Base-by-base conservation (phyloP, 1,284 basidiomycete species). In the Rhodotorula sp. region DNA sequence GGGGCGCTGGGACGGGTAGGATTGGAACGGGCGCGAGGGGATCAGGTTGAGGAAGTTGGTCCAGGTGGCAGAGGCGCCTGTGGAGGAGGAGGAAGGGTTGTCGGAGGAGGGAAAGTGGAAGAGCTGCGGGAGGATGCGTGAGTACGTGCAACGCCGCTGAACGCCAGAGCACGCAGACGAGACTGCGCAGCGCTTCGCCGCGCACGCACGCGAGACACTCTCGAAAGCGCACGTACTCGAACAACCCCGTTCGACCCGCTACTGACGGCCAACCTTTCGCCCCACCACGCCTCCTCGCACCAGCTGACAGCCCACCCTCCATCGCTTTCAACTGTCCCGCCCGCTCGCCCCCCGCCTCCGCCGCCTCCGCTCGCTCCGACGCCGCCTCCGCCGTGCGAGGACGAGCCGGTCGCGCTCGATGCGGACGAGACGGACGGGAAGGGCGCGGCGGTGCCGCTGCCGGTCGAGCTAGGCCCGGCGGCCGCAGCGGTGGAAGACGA, bases 251-350 rank as follows among this genome's bases (percentile, higher is more conserved):
- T 87, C 3, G 87, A 85, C 2, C 93, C 93, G 64, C 87, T 87
- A 3, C 88, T 87, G 0, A 88, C 88, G 19, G 91, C 92, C 56
- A 97, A 83, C 41, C 95, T 80, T 79, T 93, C 91, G 1, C 94
- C 93, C 92, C 93, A 95, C 82, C 93, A 95, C 71, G 87, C 85
- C 77, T 97, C 94, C 78, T 92, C 91, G 81, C 93, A 97, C 93
- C 93, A 97, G 27, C 90, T 90, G 57, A 97, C 81, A 71, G 89
- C 90, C 92, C 93, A 97, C 0, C 91, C 94, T 14, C 93, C 93
- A 71, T 92, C 89, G 1, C 91, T 91, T 80, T 82, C 80, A 57
- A 75, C 46, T 34, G 73, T 64, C 21, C 70, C 67, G 45, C 64
- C 66, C 55, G 65, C 34, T 49, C 71, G n/a, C 27, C 59, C 46